Base-by-base conservation (phyloP, 345 rosid species). In the Salix suchowensis region DNA sequence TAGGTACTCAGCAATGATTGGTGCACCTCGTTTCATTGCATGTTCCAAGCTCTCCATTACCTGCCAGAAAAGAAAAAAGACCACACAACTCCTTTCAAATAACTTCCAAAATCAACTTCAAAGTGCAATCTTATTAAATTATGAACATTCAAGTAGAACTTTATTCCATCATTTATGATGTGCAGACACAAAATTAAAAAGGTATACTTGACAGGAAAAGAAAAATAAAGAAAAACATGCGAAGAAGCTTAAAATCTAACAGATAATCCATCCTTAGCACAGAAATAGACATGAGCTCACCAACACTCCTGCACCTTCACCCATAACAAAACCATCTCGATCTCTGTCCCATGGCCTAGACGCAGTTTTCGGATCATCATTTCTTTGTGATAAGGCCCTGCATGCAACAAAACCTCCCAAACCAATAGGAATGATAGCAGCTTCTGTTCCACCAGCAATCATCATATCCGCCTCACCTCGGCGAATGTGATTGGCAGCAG, bases 31-130 rank as follows among this genome's bases (percentile, higher is more conserved):
- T 78, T 86, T 92, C 97, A 89, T 85, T 40, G 99, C 99, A 84
- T 96, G 99, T 82, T 96, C 99, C 89, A 96, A 87, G 82, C 97
- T 96, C 85, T 96, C 99, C 99, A 94, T 89, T 58, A 96, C 90
- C 99, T 96, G 76, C 55, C 52, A 76, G 40, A 40, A 54, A 62
- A 76, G 44, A 39, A 50, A 39, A 54, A 62, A 76, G 44, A 68
- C 40, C 60, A 67, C 24, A 77, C 32, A 74, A 65, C n/a, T 32
- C 50, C 34, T 46, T 68, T 54, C n/a, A 79, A 30, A 70, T 34
- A 69, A 46, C 72, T 70, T 67, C 19, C n/a, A 15, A 46, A 65
- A 39, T 65, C 76, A 52, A 40, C 26, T 36, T n/a, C n/a, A 42
- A 32, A 21, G n/a, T 15, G n/a, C 19, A 30, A 34, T 40, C n/a